phyloP scores from a whole-genome alignment of 2,329 filamentous ascomycete species.

The Eutypa lata region DNA sequence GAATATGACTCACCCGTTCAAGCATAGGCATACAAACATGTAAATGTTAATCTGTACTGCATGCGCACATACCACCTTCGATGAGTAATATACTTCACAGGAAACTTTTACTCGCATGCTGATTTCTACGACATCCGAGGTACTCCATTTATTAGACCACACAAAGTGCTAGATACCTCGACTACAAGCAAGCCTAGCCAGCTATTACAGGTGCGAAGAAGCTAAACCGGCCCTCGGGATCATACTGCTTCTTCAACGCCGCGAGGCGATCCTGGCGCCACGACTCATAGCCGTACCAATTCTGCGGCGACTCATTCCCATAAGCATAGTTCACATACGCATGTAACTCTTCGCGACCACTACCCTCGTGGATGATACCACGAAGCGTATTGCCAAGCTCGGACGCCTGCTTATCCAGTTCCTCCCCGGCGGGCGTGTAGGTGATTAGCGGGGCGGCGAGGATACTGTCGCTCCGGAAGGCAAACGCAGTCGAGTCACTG shows the following conservation, averaged over 20 bases:
- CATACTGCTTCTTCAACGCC: constrained; percentile 33
- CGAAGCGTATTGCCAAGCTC: constrained; percentile 36
- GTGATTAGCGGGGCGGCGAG: constrained; percentile 36
- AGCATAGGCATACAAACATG: no score
- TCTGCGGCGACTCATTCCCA: constrained; percentile 27
- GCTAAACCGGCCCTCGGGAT: constrained; percentile 28
- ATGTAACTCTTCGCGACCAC: constrained; percentile 17
- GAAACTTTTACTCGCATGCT: no score
- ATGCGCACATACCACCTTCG: no score
- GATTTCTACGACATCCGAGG: no score
- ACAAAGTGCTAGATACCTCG: no score
- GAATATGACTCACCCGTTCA: no score
- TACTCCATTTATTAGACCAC: no score
- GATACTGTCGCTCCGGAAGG: constrained; percentile 42
- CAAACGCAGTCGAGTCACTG: constrained; percentile 38
- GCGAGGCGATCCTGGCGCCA: constrained; percentile 36
- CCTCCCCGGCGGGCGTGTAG: constrained; percentile 30
- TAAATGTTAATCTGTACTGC: no score
- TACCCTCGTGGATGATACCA: constrained; percentile 30
- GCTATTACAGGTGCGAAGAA: neutral
- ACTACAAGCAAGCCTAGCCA: no score
- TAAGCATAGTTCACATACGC: constrained; percentile 35
- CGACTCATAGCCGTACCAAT: constrained; percentile 35
- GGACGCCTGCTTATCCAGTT: constrained; percentile 30
- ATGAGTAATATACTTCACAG: no score